Evolutionary conservation across 305 asterid genomes (phyloP).

Genomic region (Solanum aculeatissimum): DNA sequence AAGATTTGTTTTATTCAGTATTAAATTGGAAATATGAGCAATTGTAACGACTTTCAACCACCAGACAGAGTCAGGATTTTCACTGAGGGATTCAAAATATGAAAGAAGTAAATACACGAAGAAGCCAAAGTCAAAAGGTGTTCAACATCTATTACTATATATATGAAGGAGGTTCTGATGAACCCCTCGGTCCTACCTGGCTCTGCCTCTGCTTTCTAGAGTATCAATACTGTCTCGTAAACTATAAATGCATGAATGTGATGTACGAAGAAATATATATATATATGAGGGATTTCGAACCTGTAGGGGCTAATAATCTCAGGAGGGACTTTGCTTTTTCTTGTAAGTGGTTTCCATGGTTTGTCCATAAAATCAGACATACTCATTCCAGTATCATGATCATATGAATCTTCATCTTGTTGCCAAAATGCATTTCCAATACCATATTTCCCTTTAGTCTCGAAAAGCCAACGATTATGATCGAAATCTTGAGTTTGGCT

Average conservation of each 20-base stretch:
- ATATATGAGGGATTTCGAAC: conserved; percentile 11
- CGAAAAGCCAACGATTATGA: conserved; percentile 89
- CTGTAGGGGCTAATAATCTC: conserved; percentile 87
- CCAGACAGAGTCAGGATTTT: neutral
- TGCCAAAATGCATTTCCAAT: conserved; percentile 92
- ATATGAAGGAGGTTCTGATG: neutral
- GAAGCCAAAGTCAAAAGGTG: neutral
- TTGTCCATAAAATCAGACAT: conserved; percentile 89
- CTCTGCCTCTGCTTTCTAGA: neutral
- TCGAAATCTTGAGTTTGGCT: conserved; percentile 92
- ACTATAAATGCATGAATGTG: neutral
- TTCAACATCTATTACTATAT: neutral
- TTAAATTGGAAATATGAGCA: neutral
- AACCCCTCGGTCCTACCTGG: neutral
- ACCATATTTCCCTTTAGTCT: conserved; percentile 86
- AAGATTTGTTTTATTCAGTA: neutral
- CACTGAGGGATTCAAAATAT: neutral
- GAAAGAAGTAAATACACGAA: neutral
- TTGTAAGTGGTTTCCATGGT: conserved; percentile 96
- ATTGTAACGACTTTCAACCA: neutral
- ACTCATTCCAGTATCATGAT: conserved; percentile 78
- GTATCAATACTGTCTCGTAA: neutral
- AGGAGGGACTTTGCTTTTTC: conserved; percentile 60
- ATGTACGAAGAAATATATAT: neutral
- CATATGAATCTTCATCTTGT: conserved; percentile 53